These are phyloP conservation scores for Kodamaea restingae DNA, from an alignment of 805 yeast genomes.

Conservation along the genomic window DNA sequence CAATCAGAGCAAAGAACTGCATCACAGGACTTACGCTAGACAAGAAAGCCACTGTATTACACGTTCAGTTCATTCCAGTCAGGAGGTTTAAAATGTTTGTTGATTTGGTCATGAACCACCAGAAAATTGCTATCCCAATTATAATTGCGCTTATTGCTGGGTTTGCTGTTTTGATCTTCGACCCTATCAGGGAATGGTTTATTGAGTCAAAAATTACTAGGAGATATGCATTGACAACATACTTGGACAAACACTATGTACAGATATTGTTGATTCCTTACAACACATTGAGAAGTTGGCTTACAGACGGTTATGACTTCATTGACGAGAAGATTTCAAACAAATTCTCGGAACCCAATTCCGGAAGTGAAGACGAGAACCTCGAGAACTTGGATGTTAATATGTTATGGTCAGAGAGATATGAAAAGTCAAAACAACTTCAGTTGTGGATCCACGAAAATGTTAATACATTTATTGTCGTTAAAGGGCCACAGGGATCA, in stretches of 20 bases:
- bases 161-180: slow-evolving; percentile 80
- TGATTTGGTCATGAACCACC: slow-evolving; percentile 65
- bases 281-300: slow-evolving; percentile 20
- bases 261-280: slow-evolving; percentile 27
- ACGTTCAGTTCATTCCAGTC: slow-evolving; percentile 67
- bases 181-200: slow-evolving; percentile 83
- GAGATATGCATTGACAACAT: slow-evolving; percentile 49
- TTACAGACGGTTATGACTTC: slow-evolving; percentile 32
- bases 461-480: slow-evolving; percentile 82
- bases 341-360: slow-evolving; percentile 11
- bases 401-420: slow-evolving; percentile 67
- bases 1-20: slow-evolving; percentile 87
- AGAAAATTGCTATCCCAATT: slow-evolving; percentile 78
- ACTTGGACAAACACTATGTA: slow-evolving; percentile 32
- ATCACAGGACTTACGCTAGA: slow-evolving; percentile 71
- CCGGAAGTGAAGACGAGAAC: slow-evolving; percentile 28
- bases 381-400: slow-evolving; percentile 10
- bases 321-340: slow-evolving; percentile 26
- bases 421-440: slow-evolving; percentile 62
- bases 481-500: slow-evolving; percentile 93
- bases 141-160: slow-evolving; percentile 76
- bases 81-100: slow-evolving; percentile 48
- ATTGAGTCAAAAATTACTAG: slow-evolving; percentile 70
- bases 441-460: slow-evolving; percentile 82
- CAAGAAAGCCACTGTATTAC: slow-evolving; percentile 52